Base-by-base conservation (phyloP, 257 asterid genomes). In the Solanum phureja region DNA sequence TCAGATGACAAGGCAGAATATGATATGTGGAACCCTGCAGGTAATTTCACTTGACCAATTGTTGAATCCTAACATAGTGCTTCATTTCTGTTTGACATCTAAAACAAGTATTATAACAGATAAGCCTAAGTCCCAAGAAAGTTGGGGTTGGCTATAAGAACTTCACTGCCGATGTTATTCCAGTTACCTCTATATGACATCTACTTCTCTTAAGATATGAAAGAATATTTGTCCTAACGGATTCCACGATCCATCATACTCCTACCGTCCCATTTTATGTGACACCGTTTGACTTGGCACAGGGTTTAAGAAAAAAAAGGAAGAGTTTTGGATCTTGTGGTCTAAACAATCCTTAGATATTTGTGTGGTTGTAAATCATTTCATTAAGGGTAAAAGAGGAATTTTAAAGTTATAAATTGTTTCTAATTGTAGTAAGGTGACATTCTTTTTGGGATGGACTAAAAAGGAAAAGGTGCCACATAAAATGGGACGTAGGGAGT, bases 1-100 rank as follows among this genome's bases (percentile, higher is more conserved):
- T 88, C 88, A 24, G 89, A 90, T 88, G 94, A 90, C 82, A 89
- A 91, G 49, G 66, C 93, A 79, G 88, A 87, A 37, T 56, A 58
- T 64, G 89, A 94, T 89, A 93, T 92, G 98, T 96, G 96, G 98
- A 94, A 91, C 88, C 91, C 90, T 84, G 90, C 89, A 31, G 97
- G 99, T 96, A 89, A 91, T 77, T 73, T 82, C 83, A 13, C 49
- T 37, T 81, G 12, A 29, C 68, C 29, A 1, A 46, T 81, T 81
- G 27, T 81, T 81, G 68, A 29, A 81, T 81, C 42, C 29, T 46
- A n/a, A 46, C 85, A 8, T 81, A 81, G 42, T 14, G 85, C 85
- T 79, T 81, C 85, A 29, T 27, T 35, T 46, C 11, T 46, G 21
- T 81, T 49, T 81, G 27, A 81, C 68, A 13, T 46, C 27, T 79